Evolutionary conservation across 2,329 filamentous ascomycete species (phyloP).

Genomic region (Fusarium napiforme): DNA sequence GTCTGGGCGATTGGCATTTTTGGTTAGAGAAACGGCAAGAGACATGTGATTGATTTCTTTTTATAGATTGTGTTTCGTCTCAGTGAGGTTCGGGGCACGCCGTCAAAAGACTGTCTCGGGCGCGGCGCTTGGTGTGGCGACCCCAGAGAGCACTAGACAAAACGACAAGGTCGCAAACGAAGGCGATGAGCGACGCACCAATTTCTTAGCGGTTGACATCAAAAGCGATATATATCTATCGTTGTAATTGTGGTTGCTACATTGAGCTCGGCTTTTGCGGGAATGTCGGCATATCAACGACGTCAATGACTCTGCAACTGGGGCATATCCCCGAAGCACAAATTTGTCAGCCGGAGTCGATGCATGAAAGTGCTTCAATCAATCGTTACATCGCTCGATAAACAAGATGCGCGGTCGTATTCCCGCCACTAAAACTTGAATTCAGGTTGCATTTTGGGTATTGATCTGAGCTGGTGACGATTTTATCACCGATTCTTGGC

Average conservation of each 20-base stretch:
- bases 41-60: neutral
- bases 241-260: accelerated
- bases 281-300: neutral
- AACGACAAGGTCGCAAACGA: too few relatives aligned
- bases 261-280: too few relatives aligned
- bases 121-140: neutral
- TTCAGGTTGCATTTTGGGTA: neutral
- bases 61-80: constrained; percentile 1
- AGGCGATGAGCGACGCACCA: neutral
- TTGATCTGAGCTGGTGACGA: neutral
- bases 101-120: neutral
- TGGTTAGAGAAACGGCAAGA: too few relatives aligned
- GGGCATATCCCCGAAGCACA: neutral
- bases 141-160: neutral
- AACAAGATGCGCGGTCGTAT: accelerated
- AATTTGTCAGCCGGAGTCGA: neutral
- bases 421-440: neutral
- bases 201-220: accelerated
- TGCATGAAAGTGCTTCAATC: neutral
- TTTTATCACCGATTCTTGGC: neutral
- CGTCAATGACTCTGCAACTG: neutral
- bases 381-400: neutral
- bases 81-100: neutral
- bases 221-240: accelerated
- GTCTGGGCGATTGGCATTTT: neutral